Evolutionary conservation across 108 stramenopile genomes (phyloP).

Genomic region (Pseudonitzschia multiseries): DNA sequence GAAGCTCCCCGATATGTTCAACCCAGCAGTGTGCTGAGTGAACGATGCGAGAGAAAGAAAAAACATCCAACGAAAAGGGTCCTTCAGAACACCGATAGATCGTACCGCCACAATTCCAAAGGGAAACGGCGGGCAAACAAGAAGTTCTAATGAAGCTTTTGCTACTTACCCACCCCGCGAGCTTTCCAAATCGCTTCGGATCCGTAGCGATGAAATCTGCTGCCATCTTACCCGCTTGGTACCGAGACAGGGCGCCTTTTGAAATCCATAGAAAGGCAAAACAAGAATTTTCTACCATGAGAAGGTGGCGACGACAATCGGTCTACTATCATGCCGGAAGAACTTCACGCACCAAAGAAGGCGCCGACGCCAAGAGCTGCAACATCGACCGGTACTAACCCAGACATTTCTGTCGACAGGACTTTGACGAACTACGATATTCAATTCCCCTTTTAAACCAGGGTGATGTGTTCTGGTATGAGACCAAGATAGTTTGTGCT

Average conservation of each 20-base stretch:
- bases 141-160: background rate
- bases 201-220: constrained; percentile 59
- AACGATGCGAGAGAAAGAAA: background rate
- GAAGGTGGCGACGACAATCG: background rate
- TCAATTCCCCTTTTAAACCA: no score
- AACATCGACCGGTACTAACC: constrained; percentile 47
- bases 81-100: background rate
- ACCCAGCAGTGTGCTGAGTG: constrained; percentile 61
- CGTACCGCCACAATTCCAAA: no score
- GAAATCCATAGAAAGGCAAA: background rate
- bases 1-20: constrained; percentile 73
- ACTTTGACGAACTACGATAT: no score
- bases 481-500: no score
- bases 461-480: no score
- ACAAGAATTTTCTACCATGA: background rate
- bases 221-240: constrained; percentile 63
- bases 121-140: no score
- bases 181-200: constrained; percentile 42
- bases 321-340: background rate
- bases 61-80: background rate
- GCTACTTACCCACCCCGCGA: constrained; percentile 28
- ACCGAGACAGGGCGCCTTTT: constrained; percentile 49
- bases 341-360: constrained; percentile 40
- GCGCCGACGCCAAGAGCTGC: constrained; percentile 67
- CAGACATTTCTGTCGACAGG: constrained; percentile 29